Conservation (phyloP, 306 rosid species). For the Sindora glabra region DNA sequence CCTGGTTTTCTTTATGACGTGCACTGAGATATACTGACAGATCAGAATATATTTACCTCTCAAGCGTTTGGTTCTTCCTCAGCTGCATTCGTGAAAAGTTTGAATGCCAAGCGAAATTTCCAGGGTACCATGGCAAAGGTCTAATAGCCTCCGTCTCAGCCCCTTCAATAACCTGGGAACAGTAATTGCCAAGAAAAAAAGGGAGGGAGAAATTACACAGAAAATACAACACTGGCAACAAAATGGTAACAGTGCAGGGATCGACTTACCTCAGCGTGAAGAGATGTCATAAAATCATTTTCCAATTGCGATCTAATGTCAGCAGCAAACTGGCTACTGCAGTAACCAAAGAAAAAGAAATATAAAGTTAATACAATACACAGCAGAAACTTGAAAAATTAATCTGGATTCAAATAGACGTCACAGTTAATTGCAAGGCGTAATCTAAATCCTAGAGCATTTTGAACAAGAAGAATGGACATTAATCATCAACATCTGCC, state of each 20-base stretch:
- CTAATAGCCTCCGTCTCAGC: constrained; percentile 71
- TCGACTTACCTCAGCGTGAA: constrained; percentile 60
- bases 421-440: not conserved
- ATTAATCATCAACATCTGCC: not conserved
- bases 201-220: not conserved
- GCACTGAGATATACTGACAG: not conserved
- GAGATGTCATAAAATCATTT: constrained; percentile 66
- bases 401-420: not conserved
- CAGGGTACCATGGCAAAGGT: constrained; percentile 92
- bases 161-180: constrained; percentile 54
- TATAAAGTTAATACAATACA: not conserved
- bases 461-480: not conserved
- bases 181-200: constrained; percentile 1
- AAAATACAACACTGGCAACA: not conserved
- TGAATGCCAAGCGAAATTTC: constrained; percentile 92
- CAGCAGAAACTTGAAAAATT: not conserved
- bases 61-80: constrained; percentile 87
- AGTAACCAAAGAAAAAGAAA: constrained; percentile 4
- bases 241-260: not conserved
- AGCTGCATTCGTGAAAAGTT: constrained; percentile 95
- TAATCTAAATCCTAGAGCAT: not conserved
- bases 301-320: constrained; percentile 75
- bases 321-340: constrained; percentile 79
- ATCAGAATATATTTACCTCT: constrained; percentile 51
- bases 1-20: not conserved